Evolutionary conservation across 805 yeast species (phyloP).

Genomic region (Saturnispora besseyi): DNA sequence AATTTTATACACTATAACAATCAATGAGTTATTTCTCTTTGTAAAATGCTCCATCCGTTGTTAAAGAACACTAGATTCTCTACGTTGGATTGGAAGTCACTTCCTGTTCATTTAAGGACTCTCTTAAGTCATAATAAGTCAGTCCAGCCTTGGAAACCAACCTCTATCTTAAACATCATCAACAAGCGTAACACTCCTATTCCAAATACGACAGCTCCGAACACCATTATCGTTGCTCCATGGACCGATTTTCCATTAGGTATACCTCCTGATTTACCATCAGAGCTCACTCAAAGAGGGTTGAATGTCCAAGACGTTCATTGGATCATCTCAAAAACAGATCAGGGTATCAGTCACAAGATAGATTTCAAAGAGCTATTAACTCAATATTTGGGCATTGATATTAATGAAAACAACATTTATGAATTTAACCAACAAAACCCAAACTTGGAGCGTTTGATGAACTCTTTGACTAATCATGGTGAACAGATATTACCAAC

Average conservation of each 20-base stretch:
- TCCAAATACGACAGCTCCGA: background rate
- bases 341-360: background rate
- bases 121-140: conserved; percentile 2
- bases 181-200: conserved; percentile 3
- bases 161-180: conserved; percentile 6
- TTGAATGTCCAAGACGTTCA: conserved; percentile 1
- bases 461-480: conserved; percentile 5
- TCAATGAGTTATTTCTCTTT: background rate
- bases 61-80: conserved; percentile 7
- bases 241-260: conserved; percentile 4
- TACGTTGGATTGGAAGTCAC: conserved; percentile 3
- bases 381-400: background rate
- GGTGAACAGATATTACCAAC: conserved; percentile 2
- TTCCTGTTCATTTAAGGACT: conserved; percentile 1
- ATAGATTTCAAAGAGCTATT: background rate
- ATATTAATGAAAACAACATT: background rate
- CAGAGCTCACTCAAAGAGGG: background rate
- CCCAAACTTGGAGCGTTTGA: background rate
- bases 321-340: conserved; percentile 2
- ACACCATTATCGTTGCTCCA: conserved; percentile 2
- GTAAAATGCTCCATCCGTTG: conserved; percentile 2
- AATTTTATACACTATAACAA: background rate
- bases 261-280: conserved; percentile 2
- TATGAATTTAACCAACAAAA: background rate
- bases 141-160: conserved; percentile 6